phyloP scores from a whole-genome alignment of 1,284 basidiomycete genomes.

The Volvariella volvacea region DNA sequence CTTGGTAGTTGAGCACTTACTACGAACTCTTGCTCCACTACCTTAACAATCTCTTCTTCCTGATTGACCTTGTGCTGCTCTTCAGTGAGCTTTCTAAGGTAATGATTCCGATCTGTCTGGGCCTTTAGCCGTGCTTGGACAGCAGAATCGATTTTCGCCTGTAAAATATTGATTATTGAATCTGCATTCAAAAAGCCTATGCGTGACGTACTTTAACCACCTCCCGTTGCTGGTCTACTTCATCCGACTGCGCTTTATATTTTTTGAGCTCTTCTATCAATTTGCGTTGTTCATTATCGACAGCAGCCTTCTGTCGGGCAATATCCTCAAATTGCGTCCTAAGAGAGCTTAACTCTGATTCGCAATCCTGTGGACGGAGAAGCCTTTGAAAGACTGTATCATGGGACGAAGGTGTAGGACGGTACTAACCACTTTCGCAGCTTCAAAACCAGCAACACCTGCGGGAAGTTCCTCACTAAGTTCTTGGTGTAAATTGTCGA shows the following conservation, averaged over 20 bases:
- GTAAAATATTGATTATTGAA: constrained; percentile 1
- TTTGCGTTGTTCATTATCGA: constrained; percentile 35
- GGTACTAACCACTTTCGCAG: constrained; percentile 39
- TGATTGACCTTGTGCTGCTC: constrained; percentile 35
- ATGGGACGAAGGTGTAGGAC: background rate
- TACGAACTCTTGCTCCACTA: constrained; percentile 53
- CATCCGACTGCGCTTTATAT: constrained; percentile 39
- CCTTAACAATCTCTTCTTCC: constrained; percentile 37
- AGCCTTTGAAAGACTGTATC: constrained; percentile 2
- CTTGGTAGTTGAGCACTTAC: constrained; percentile 24
- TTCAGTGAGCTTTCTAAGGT: constrained; percentile 37
- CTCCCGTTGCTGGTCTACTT: constrained; percentile 35
- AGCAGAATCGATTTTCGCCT: constrained; percentile 39
- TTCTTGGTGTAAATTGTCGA: constrained; percentile 37
- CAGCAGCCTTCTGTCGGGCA: constrained; percentile 28
- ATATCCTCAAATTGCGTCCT: constrained; percentile 44
- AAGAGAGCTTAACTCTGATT: constrained; percentile 43
- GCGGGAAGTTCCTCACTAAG: constrained; percentile 71
- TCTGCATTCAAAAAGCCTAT: background rate
- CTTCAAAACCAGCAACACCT: constrained; percentile 61
- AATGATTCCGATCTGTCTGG: constrained; percentile 39
- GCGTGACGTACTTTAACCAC: constrained; percentile 32
- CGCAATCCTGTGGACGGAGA: constrained; percentile 37
- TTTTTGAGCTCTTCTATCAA: constrained; percentile 35
- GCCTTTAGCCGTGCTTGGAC: constrained; percentile 40